Conservation (phyloP, 768 basidiomycete genomes). For the Lentinus tigrinus region DNA sequence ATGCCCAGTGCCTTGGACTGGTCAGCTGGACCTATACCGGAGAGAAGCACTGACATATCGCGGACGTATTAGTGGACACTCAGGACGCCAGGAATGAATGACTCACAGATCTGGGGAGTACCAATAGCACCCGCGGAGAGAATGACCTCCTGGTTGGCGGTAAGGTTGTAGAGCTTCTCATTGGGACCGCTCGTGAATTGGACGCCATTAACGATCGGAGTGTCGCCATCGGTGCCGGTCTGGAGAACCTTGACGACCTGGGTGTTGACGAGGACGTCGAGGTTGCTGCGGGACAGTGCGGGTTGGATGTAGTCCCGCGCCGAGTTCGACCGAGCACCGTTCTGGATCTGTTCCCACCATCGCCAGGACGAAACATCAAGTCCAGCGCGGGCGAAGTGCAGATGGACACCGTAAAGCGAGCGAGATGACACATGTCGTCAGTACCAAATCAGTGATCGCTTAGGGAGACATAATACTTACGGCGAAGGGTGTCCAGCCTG, state of each 20-base stretch:
- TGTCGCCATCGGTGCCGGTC: not conserved
- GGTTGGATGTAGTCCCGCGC: conserved; percentile 17
- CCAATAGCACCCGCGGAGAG: conserved; percentile 31
- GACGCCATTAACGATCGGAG: not conserved
- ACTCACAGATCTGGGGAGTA: conserved; percentile 33
- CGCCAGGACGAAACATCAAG: too few relatives aligned
- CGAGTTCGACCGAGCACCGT: not conserved
- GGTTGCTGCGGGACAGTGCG: conserved; percentile 11
- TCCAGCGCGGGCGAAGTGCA: too few relatives aligned
- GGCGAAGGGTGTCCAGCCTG: not conserved
- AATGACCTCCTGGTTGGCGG: conserved; percentile 19
- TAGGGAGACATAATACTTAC: not conserved
- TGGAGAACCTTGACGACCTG: not conserved
- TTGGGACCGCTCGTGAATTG: not conserved
- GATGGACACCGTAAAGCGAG: too few relatives aligned
- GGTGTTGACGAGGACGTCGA: conserved; percentile 15
- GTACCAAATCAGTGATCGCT: not conserved
- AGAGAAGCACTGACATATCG: conserved; percentile 20
- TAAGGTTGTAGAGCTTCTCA: not conserved
- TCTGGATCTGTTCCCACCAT: not conserved
- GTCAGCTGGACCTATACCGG: conserved; percentile 37
- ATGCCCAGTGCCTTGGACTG: conserved; percentile 32
- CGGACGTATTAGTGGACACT: not conserved
- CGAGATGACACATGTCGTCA: too few relatives aligned
- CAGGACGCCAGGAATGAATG: conserved; percentile 15